phyloP scores from a whole-genome alignment of 352 stramenopile species.

The Globisporangium rhizosaccharum region DNA sequence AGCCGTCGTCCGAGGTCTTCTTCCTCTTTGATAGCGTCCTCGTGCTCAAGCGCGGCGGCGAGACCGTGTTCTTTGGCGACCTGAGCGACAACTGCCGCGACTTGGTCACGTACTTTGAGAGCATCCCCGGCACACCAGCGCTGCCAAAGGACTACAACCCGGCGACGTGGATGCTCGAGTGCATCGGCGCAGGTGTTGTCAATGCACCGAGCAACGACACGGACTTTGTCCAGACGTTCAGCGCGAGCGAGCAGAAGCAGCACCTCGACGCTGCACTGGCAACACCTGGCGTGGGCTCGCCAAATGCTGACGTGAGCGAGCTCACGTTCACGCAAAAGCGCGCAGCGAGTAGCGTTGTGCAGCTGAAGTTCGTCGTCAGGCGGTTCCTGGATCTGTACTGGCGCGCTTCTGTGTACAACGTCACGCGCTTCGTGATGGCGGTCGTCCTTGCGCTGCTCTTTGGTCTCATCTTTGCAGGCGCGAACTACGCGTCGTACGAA shows the following conservation, averaged over 20 bases:
- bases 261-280: slow-evolving; percentile 60
- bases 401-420: background rate
- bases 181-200: slow-evolving; percentile 24
- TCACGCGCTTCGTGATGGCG: background rate
- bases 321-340: slow-evolving; percentile 44
- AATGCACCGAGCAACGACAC: slow-evolving; percentile 12
- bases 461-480: background rate
- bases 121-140: slow-evolving; percentile 19
- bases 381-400: background rate
- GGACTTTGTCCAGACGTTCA: slow-evolving; percentile 35
- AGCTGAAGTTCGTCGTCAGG: slow-evolving; percentile 7
- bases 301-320: slow-evolving; percentile 50
- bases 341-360: background rate
- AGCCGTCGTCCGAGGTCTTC: slow-evolving; percentile 71
- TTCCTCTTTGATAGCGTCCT: slow-evolving; percentile 71
- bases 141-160: slow-evolving; percentile 20
- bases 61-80: slow-evolving; percentile 55
- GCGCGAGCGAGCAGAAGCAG: slow-evolving; percentile 24
- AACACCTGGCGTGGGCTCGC: slow-evolving; percentile 55
- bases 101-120: slow-evolving; percentile 57
- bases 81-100: slow-evolving; percentile 43
- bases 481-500: background rate
- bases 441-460: background rate
- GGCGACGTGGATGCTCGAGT: slow-evolving; percentile 17
- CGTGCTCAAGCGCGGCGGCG: slow-evolving; percentile 57